Percentiles rank a stretch among this genome's conserved stretches.
These are phyloP conservation scores for Paramyrothecium roridum DNA, from an alignment of 2,329 filamentous ascomycete genomes.

Conservation along the genomic window DNA sequence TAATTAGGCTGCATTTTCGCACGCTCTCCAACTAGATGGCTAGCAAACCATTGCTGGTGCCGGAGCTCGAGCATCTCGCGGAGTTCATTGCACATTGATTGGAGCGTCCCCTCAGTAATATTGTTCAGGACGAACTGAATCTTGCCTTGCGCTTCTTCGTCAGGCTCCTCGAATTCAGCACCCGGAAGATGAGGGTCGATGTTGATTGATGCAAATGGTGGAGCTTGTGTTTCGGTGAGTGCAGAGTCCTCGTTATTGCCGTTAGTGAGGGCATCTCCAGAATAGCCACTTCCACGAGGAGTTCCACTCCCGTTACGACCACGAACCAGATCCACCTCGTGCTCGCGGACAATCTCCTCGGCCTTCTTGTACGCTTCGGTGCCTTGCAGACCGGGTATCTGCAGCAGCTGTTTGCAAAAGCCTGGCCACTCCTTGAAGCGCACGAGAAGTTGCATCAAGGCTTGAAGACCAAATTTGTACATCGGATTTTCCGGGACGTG, in stretches of 20 bases:
- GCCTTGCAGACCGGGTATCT: slow-evolving; percentile 76
- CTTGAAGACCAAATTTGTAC: slow-evolving; percentile 98
- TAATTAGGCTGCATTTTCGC: slow-evolving; percentile 98
- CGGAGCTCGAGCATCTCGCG: slow-evolving; percentile 73
- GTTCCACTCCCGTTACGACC: slow-evolving; percentile 48
- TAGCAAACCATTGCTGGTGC: slow-evolving; percentile 95
- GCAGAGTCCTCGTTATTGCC: slow-evolving; percentile 65
- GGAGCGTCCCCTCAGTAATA: slow-evolving; percentile 83
- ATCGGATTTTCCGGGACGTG: slow-evolving; percentile 81
- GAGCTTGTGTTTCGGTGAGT: slow-evolving; percentile 55
- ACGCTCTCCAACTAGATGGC: slow-evolving; percentile 90
- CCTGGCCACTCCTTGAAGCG: slow-evolving; percentile 93
- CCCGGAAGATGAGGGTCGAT: slow-evolving; percentile 66
- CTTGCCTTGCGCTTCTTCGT: slow-evolving; percentile 83
- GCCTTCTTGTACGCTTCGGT: slow-evolving; percentile 84
- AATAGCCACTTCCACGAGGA: slow-evolving; percentile 30
- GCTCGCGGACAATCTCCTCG: slow-evolving; percentile 72
- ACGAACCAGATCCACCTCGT: slow-evolving; percentile 58
- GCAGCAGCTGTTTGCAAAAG: slow-evolving; percentile 81
- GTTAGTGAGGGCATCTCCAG: slow-evolving; percentile 59
- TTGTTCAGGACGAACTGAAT: slow-evolving; percentile 97
- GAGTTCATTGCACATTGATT: slow-evolving; percentile 79
- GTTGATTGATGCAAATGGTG: slow-evolving; percentile 75
- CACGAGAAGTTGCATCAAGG: slow-evolving; percentile 80
- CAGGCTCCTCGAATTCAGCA: slow-evolving; percentile 74